Conservation (phyloP, 2,329 filamentous ascomycete genomes). For the Ceratocystis destructans region DNA sequence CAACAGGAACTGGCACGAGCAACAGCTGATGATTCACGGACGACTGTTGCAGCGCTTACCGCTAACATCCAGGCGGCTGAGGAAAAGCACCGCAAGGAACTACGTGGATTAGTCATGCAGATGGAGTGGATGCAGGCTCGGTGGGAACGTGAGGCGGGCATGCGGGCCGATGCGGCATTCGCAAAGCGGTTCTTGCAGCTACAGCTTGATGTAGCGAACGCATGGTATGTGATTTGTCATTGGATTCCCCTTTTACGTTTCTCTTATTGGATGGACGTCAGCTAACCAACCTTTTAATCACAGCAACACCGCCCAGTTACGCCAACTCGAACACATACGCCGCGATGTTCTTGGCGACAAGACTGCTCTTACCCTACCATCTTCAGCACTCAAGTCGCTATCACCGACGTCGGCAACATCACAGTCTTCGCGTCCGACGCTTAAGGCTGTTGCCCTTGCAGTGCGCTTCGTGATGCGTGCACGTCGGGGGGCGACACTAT, state of each 20-base stretch:
- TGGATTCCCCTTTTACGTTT: constrained; percentile 13
- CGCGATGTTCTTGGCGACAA: constrained; percentile 30
- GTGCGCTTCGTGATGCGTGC: constrained; percentile 42
- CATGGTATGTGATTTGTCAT: constrained; percentile 61
- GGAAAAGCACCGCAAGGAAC: constrained; percentile 56
- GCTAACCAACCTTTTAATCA: constrained; percentile 19
- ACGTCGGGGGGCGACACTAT: constrained; percentile 33
- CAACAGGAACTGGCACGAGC: constrained; percentile 24
- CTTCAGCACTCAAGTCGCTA: constrained; percentile 14
- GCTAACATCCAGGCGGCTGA: constrained; percentile 32
- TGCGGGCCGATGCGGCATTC: constrained; percentile 68
- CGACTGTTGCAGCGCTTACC: constrained; percentile 25
- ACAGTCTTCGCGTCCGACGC: constrained; percentile 23
- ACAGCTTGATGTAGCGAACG: constrained; percentile 69
- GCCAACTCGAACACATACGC: constrained; percentile 69
- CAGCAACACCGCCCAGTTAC: constrained; percentile 86
- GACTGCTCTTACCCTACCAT: constrained; percentile 21
- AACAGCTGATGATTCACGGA: constrained; percentile 21
- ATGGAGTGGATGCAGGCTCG: constrained; percentile 81
- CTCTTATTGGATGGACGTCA: not conserved
- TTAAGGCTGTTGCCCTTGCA: constrained; percentile 34
- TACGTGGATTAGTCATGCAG: constrained; percentile 73
- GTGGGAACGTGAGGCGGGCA: constrained; percentile 63
- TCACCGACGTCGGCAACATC: constrained; percentile 1
- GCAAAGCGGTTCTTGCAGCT: constrained; percentile 74